Conservation (phyloP, 108 stramenopile species). For the Nitzschia putrida region DNA sequence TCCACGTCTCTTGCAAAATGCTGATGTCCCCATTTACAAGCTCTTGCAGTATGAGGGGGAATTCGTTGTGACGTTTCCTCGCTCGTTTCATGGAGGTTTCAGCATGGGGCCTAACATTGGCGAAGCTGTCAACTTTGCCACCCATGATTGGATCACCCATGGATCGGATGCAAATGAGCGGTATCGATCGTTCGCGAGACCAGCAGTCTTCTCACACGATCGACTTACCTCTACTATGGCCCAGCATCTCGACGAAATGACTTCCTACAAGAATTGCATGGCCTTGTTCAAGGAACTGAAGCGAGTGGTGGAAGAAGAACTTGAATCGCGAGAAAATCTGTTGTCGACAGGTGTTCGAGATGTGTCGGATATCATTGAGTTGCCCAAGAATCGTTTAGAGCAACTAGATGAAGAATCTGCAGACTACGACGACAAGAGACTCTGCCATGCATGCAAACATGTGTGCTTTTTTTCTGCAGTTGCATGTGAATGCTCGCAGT, state of each 20-base stretch:
- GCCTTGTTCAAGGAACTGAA: conserved; percentile 64
- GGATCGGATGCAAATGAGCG: conserved; percentile 90
- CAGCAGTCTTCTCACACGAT: conserved; percentile 91
- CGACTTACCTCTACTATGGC: conserved; percentile 89
- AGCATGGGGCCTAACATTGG: conserved; percentile 94
- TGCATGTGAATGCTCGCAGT: conserved; percentile 89
- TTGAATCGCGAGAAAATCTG: conserved; percentile 56
- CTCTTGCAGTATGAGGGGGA: conserved; percentile 89
- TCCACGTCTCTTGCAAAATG: conserved; percentile 78
- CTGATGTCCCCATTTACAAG: conserved; percentile 88
- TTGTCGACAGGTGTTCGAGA: conserved; percentile 76
- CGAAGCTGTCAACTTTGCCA: conserved; percentile 94
- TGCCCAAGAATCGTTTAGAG: conserved; percentile 77
- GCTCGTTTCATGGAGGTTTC: conserved; percentile 96
- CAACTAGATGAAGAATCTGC: conserved; percentile 82
- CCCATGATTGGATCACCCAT: conserved; percentile 92
- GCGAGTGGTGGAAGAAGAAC: conserved; percentile 75
- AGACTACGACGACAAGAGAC: conserved; percentile 90
- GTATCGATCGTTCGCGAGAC: conserved; percentile 85
- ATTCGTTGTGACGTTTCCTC: conserved; percentile 97
- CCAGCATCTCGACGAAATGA: conserved; percentile 71
- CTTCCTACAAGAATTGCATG: conserved; percentile 57
- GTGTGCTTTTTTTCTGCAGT: conserved; percentile 94
- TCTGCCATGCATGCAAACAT: conserved; percentile 89
- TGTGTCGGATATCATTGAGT: conserved; percentile 60